Evolutionary conservation across 129 eudicot species (phyloP), one percentile per base, ranked within the genome.

Genomic region (Saussurea involucrata): DNA sequence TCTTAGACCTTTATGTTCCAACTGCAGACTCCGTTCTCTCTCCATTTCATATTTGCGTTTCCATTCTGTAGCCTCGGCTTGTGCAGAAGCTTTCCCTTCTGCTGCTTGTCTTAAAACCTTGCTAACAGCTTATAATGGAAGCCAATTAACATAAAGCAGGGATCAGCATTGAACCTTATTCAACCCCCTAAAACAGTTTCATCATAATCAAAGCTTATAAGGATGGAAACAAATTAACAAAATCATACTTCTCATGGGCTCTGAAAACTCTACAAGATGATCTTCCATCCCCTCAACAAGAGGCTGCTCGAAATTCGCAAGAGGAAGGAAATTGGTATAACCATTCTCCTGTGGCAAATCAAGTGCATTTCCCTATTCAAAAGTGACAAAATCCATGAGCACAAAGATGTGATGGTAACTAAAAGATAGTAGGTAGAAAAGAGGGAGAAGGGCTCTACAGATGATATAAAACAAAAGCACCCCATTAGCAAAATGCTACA

Each of bases 51-150:
- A 91, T 80, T 89, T 91, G 36, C 90, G 94, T 81, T 91, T 88
- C 97, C 97, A 91, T 80, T 91, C 97, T 77, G 86, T 83, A 33
- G 97, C 97, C 81, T 91, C 97, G 29, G 94, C 90, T 79, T 84
- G 87, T 73, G 95, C 95, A 66, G 95, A 83, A 75, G 97, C 95
- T 85, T 91, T 91, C 40, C 92, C 97, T 78, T 91, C 95, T 31
- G 92, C 82, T 31, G 76, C 92, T 76, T 71, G 81, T 66, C 90
- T 78, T 66, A 91, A 75, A 37, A 88, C 88, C 89, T 87, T 91
- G 67, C 90, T 93, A 33, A 91, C 92, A 83, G 95, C 97, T 91
- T 86, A 34, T 40, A 72, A 63, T 68, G 31, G n/a, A 60, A 33
- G 4, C 20, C 27, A 57, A 68, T 57, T 18, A 60, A 25, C 33